Evolutionary conservation across 768 basidiomycete species (phyloP).

Genomic region (Russula brevipes): DNA sequence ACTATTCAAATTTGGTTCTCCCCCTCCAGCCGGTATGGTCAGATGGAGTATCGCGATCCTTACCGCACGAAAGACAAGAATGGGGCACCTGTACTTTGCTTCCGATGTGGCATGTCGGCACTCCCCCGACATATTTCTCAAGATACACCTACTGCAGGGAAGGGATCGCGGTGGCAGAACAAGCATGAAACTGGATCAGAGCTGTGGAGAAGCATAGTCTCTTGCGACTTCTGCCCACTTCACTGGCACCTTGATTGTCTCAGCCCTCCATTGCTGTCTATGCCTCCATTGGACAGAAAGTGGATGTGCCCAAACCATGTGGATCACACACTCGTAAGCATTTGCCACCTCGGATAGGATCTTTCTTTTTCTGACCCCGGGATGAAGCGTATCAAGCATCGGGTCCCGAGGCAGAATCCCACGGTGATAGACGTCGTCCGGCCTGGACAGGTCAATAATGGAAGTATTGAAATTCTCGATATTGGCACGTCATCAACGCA

Average conservation of each 20-base stretch:
- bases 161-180: slow-evolving; percentile 48
- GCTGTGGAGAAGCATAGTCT: slow-evolving; percentile 68
- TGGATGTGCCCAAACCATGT: slow-evolving; percentile 99
- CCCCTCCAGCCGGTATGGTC: slow-evolving; percentile 65
- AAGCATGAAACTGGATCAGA: slow-evolving; percentile 43
- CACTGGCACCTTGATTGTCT: slow-evolving; percentile 98
- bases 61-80: slow-evolving; percentile 82
- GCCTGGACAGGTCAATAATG: slow-evolving; percentile 77
- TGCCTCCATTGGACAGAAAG: slow-evolving; percentile 85
- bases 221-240: slow-evolving; percentile 91
- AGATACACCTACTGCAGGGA: slow-evolving; percentile 44
- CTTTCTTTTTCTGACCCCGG: slow-evolving; percentile 18
- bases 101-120: slow-evolving; percentile 80
- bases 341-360: slow-evolving; percentile 7
- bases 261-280: slow-evolving; percentile 77
- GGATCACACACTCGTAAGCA: slow-evolving; percentile 75
- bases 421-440: slow-evolving; percentile 70
- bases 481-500: slow-evolving; percentile 47
- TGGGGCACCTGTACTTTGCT: slow-evolving; percentile 81
- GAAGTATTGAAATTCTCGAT: slow-evolving; percentile 83
- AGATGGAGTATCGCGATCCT: slow-evolving; percentile 87
- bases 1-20: slow-evolving; percentile 6
- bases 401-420: slow-evolving; percentile 68
- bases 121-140: slow-evolving; percentile 52
- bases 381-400: slow-evolving; percentile 66